Evolutionary conservation across 129 eudicot genomes (phyloP).

Genomic region (Flaveria brownii): DNA sequence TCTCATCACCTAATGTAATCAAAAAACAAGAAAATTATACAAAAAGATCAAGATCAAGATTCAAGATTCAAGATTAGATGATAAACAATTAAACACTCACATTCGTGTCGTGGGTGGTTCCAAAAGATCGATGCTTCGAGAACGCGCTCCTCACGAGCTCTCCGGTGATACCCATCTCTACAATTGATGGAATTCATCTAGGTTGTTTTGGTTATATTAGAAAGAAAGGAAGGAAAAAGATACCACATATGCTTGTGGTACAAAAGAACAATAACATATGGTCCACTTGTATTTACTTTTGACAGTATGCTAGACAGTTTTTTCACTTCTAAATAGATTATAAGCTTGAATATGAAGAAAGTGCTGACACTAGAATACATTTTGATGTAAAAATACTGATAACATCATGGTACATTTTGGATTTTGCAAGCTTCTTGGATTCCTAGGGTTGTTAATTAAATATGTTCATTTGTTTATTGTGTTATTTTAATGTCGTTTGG

Average conservation of each 20-base stretch:
- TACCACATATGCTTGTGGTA: constrained; percentile 32
- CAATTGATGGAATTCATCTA: constrained; percentile 25
- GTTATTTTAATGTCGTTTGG: not conserved
- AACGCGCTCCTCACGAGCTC: constrained; percentile 74
- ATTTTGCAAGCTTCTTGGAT: not conserved
- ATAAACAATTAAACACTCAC: constrained; percentile 31
- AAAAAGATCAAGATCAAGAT: not conserved
- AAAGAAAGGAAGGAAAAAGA: constrained; percentile 13
- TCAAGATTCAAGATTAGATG: not conserved
- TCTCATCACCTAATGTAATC: constrained; percentile 41
- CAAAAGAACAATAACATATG: constrained; percentile 34
- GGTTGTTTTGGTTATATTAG: constrained; percentile 30
- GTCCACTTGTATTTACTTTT: constrained; percentile 34
- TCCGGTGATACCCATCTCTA: constrained; percentile 76
- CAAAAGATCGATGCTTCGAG: constrained; percentile 55
- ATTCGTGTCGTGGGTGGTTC: constrained; percentile 46
- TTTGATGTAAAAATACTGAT: not conserved
- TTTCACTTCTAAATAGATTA: not conserved
- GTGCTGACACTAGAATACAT: not conserved
- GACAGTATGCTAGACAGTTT: not conserved
- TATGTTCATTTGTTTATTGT: not conserved
- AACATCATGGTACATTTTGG: not conserved
- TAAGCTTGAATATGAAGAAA: not conserved
- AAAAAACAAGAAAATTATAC: not conserved
- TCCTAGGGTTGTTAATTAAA: not conserved